Evolutionary conservation across 495 filamentous ascomycete species (phyloP).

Genomic region (Hypomontagnella submonticulosa): DNA sequence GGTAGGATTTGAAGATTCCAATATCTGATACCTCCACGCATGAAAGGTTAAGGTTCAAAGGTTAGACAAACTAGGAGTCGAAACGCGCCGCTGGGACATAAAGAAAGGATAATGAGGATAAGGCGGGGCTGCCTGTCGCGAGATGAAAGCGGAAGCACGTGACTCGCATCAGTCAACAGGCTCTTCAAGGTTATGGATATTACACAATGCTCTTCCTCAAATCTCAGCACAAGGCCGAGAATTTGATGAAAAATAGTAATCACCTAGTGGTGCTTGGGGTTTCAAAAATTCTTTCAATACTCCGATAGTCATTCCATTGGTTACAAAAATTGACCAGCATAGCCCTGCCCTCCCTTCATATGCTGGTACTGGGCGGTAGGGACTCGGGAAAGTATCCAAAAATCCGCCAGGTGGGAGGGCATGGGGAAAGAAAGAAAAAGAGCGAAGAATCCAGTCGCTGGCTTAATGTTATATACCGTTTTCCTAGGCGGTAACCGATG

Average conservation of each 20-base stretch:
- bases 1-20: no score
- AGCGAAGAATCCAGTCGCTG: background rate
- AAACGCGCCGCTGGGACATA: background rate
- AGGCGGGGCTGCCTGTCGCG: slow-evolving; percentile 10
- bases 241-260: slow-evolving; percentile 34
- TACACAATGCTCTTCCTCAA: slow-evolving; percentile 18
- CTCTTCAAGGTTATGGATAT: no score
- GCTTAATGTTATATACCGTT: background rate
- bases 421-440: slow-evolving; percentile 2
- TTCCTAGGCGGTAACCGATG: background rate
- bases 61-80: background rate
- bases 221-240: slow-evolving; percentile 29
- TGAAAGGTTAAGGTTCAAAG: no score
- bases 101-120: background rate
- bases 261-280: slow-evolving; percentile 7
- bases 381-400: slow-evolving; percentile 7
- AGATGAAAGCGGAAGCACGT: slow-evolving; percentile 28
- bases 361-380: slow-evolving; percentile 2
- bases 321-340: slow-evolving; percentile 11
- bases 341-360: background rate
- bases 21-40: no score
- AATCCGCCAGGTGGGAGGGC: background rate
- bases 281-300: background rate
- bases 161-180: background rate
- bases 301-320: background rate